These are phyloP conservation scores for Atkinsonella texensis DNA, from an alignment of 2,329 filamentous ascomycete genomes.

Conservation along the genomic window DNA sequence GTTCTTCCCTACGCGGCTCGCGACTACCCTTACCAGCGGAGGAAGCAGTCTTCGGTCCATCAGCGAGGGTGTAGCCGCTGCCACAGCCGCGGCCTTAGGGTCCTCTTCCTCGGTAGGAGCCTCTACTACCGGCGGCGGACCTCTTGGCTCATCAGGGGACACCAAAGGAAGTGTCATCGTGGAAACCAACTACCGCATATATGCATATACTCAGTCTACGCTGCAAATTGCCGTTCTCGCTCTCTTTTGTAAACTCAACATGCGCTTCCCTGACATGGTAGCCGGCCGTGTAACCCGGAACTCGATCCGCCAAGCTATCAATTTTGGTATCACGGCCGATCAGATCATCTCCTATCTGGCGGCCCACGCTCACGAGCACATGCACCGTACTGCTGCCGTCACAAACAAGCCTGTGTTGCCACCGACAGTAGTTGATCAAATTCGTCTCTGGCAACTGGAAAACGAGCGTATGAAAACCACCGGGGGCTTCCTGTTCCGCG, in stretches of 20 bases:
- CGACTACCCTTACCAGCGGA: constrained; percentile 86
- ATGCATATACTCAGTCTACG: constrained; percentile 90
- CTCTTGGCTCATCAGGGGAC: constrained; percentile 25
- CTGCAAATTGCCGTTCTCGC: constrained; percentile 89
- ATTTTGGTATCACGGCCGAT: constrained; percentile 82
- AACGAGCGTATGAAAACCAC: constrained; percentile 85
- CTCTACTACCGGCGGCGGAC: constrained; percentile 14
- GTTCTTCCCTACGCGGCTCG: constrained; percentile 84
- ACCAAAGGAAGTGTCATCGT: constrained; percentile 80
- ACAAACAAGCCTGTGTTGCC: constrained; percentile 64
- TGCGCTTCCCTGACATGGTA: constrained; percentile 89
- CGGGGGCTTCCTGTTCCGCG: constrained; percentile 76
- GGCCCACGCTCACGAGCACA: constrained; percentile 88
- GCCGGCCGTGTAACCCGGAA: constrained; percentile 82
- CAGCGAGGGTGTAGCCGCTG: constrained; percentile 55
- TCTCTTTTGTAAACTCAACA: constrained; percentile 77
- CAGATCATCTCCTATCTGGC: constrained; percentile 92
- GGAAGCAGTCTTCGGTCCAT: constrained; percentile 60
- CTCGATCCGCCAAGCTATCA: constrained; percentile 77
- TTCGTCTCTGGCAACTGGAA: constrained; percentile 93
- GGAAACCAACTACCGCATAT: constrained; percentile 95
- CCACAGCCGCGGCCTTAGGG: constrained; percentile 35
- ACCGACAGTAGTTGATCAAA: constrained; percentile 94
- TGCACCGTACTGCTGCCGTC: constrained; percentile 54
- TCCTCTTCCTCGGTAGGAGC: constrained; percentile 16